Base-by-base conservation (phyloP, 2,329 filamentous ascomycete genomes). In the Clonostachys rosea region DNA sequence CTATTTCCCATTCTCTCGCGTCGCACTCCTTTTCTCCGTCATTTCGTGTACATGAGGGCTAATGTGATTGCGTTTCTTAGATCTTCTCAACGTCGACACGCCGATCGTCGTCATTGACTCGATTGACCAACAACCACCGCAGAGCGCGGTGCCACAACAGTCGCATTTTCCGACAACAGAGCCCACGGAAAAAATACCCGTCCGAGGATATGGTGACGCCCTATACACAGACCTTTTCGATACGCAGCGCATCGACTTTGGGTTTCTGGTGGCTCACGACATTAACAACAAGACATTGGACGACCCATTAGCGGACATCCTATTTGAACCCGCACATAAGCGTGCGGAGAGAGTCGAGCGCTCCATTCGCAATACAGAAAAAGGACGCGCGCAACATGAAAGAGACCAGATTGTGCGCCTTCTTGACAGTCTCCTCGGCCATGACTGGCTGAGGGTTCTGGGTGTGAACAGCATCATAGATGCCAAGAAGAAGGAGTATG, bases 401-500 rank as follows among this genome's bases (percentile, higher is more conserved):
- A 81, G 77, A 54, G 81, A 84, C 50, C 81, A 84, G 55, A 78
- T 86, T 39, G 76, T 81, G 46, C 74, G 81, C 34, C 65, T 86
- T 14, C 75, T 96, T 7, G 90, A 94, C 46, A 90, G 90, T 16
- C 76, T 99, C 2, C 87, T 90, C 62, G 89, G 92, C 3, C 89
- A 88, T 49, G 94, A 97, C 65, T 99, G 94, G 94, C 74, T 96
- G 48, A 85, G 88, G 51, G 81, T 91, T 5, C 91, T 99, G 83
- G 94, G 92, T 24, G 86, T 97, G 34, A 92, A 84, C 53, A 89
- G 81, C 17, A 71, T 95, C 36, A 95, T 90, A 0, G 91, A 96
- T 59, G 83, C 83, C 18, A 89, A 89, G 59, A 92, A 89, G 67
- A 94, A 87, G 64, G 80, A 86, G 33, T 96, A 90, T 65, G 90